Evolutionary conservation across 768 basidiomycete genomes (phyloP).

Genomic region (Pholiota conissans): DNA sequence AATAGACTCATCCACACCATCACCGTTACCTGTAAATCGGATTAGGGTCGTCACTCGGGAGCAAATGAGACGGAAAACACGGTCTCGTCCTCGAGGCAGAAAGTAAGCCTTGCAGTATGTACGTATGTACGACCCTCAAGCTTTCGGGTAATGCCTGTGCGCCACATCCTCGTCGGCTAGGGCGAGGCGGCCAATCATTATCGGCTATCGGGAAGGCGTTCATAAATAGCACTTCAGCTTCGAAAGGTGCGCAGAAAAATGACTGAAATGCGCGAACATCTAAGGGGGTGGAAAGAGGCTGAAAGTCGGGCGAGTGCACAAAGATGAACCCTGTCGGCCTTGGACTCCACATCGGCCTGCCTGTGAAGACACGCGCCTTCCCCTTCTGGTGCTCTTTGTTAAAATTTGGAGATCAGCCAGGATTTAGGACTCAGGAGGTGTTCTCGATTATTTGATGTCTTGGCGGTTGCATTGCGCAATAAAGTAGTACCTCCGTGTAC

Average conservation of each 20-base stretch:
- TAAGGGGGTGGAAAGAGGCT: neutral
- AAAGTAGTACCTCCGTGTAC: neutral
- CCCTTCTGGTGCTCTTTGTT: neutral
- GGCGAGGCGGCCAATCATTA: slow-evolving; percentile 4
- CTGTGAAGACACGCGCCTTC: neutral
- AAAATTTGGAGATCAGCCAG: neutral
- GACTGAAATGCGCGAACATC: neutral
- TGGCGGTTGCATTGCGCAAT: slow-evolving; percentile 5
- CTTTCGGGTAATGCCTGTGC: too few species aligned
- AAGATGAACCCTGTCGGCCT: neutral
- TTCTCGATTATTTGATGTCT: slow-evolving; percentile 5
- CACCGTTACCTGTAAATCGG: neutral
- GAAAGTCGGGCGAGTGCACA: neutral
- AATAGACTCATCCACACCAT: neutral
- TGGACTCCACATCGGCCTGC: neutral
- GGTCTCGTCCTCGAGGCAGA: too few species aligned
- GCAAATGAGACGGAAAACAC: too few species aligned
- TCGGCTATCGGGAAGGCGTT: slow-evolving; percentile 5
- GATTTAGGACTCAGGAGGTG: slow-evolving; percentile 1
- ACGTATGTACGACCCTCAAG: too few species aligned
- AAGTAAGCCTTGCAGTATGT: too few species aligned
- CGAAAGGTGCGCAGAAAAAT: neutral
- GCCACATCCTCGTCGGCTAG: slow-evolving; percentile 4
- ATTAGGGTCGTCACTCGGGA: too few species aligned
- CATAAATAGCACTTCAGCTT: neutral